Conservation (phyloP, 257 asterid genomes). For the Plantago ovata region DNA sequence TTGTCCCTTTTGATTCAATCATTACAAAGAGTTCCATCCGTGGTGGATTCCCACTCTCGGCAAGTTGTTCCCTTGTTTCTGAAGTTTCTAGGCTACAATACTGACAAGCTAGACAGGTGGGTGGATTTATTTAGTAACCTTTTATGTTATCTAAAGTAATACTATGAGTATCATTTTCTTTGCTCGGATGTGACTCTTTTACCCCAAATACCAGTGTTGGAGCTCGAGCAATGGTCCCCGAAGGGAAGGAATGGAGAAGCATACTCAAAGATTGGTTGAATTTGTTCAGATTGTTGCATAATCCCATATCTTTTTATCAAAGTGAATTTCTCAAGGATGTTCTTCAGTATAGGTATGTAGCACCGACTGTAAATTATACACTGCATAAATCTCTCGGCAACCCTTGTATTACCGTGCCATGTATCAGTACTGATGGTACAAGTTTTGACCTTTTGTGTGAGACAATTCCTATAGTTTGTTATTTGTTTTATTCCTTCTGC, state of each 20-base stretch:
- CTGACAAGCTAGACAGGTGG: constrained; percentile 59
- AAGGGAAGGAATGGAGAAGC: constrained; percentile 71
- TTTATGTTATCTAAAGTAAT: constrained; percentile 14
- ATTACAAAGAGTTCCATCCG: constrained; percentile 64
- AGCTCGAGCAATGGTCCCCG: constrained; percentile 31
- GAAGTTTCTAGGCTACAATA: constrained; percentile 71
- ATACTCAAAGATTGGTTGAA: constrained; percentile 77
- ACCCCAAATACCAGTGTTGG: constrained; percentile 45
- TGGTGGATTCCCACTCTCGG: constrained; percentile 60
- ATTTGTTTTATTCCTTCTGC: constrained; percentile 1
- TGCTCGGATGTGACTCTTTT: constrained; percentile 13
- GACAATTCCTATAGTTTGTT: not conserved
- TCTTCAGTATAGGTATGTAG: constrained; percentile 70
- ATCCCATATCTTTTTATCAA: constrained; percentile 59
- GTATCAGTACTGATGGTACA: too few species aligned
- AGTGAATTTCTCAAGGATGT: constrained; percentile 55
- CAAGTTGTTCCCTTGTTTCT: constrained; percentile 73
- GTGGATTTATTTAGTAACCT: constrained; percentile 28
- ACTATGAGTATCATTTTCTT: constrained; percentile 8
- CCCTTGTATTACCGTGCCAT: too few species aligned
- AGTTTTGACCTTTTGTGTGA: not conserved
- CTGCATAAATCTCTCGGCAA: not conserved
- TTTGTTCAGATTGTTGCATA: constrained; percentile 60
- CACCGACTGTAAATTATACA: not conserved
- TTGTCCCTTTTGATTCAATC: constrained; percentile 63